Percentiles rank a stretch among this genome's conserved stretches.
phyloP scores from a whole-genome alignment of 2,329 filamentous ascomycete genomes.

The Aureobasidium sp. region DNA sequence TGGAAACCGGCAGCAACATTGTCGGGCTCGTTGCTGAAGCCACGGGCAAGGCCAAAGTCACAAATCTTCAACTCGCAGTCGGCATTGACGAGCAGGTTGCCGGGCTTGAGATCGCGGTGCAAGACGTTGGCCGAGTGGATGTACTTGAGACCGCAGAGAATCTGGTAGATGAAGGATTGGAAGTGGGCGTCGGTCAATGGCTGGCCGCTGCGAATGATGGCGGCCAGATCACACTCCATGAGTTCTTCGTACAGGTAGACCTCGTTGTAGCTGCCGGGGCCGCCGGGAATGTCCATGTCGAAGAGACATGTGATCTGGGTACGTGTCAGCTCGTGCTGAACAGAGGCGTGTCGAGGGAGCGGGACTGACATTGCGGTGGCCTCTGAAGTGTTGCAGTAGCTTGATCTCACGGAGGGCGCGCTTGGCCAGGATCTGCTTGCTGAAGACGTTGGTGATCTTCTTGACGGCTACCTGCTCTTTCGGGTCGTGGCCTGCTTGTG shows the following conservation, averaged over 20 bases:
- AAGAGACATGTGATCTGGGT: slow-evolving; percentile 92
- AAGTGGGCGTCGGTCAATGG: slow-evolving; percentile 97
- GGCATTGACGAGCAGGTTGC: slow-evolving; percentile 94
- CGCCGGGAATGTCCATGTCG: slow-evolving; percentile 95
- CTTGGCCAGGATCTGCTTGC: slow-evolving; percentile 99
- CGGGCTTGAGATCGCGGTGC: slow-evolving; percentile 93
- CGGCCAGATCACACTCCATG: slow-evolving; percentile 98
- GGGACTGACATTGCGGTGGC: slow-evolving; percentile 20
- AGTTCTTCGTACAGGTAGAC: slow-evolving; percentile 98
- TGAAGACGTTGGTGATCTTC: slow-evolving; percentile 99
- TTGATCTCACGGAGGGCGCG: slow-evolving; percentile 97
- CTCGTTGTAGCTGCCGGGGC: slow-evolving; percentile 95
- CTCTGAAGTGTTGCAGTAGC: slow-evolving; percentile 91
- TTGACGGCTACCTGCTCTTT: slow-evolving; percentile 94
- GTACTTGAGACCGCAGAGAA: slow-evolving; percentile 96
- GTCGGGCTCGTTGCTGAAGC: slow-evolving; percentile 94
- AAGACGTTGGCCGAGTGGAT: slow-evolving; percentile 98
- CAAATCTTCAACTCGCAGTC: slow-evolving; percentile 99
- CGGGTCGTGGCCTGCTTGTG: slow-evolving; percentile 77
- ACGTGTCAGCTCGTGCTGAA: slow-evolving; percentile 6
- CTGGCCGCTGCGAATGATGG: slow-evolving; percentile 95
- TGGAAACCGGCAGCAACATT: slow-evolving; percentile 82
- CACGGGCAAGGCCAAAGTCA: slow-evolving; percentile 93
- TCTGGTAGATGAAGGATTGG: slow-evolving; percentile 99
- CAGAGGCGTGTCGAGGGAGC: no score